Evolutionary conservation across 306 rosid genomes (phyloP).

Genomic region (Biancaea sappan): DNA sequence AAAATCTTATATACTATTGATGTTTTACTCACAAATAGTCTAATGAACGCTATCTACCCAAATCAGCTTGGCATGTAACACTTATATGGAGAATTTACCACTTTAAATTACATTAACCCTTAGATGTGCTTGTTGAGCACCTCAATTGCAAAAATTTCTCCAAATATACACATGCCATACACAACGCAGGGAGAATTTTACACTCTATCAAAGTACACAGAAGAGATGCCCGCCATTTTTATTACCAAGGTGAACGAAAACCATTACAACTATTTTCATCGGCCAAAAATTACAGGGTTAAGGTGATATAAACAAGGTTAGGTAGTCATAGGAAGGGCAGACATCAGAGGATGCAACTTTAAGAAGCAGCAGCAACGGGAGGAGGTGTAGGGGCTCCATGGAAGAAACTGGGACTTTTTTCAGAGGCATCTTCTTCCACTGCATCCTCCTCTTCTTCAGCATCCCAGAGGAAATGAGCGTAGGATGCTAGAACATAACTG

Average conservation of each 20-base stretch:
- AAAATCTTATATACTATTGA: too few relatives aligned
- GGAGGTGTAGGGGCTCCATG: conserved; percentile 51
- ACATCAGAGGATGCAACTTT: conserved; percentile 33
- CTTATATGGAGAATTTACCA: too few relatives aligned
- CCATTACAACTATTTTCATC: conserved; percentile 30
- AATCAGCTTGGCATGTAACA: neutral
- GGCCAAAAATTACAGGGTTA: conserved; percentile 43
- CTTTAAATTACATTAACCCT: too few relatives aligned
- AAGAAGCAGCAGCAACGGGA: conserved; percentile 70
- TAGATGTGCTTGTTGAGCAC: neutral
- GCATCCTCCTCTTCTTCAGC: conserved; percentile 63
- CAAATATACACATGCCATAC: neutral
- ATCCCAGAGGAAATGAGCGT: conserved; percentile 92
- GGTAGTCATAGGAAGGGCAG: conserved; percentile 40
- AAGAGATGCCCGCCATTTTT: conserved; percentile 21
- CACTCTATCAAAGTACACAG: conserved; percentile 9
- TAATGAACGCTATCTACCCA: neutral
- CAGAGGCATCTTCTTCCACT: conserved; percentile 35
- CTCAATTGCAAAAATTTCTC: neutral
- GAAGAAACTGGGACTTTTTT: conserved; percentile 43
- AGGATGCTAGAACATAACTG: conserved; percentile 83
- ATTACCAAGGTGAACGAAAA: conserved; percentile 22
- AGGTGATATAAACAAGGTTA: conserved; percentile 44
- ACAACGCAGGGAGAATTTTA: conserved; percentile 6
- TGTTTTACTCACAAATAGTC: too few relatives aligned